Conservation (phyloP, 345 rosid species). For the Erodium maritimum region DNA sequence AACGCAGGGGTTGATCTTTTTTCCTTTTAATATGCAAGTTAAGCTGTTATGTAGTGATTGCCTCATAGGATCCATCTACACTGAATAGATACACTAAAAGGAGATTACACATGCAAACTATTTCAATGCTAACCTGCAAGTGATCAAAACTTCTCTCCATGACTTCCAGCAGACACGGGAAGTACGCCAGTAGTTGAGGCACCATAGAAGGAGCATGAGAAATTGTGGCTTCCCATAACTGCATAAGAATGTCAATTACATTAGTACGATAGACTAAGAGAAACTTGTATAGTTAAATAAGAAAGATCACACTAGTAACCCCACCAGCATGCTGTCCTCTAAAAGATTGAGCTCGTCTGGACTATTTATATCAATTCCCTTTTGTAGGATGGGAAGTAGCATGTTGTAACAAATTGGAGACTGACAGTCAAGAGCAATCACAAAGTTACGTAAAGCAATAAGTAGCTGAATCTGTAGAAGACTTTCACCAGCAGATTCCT, state of each 20-base stretch:
- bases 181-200: slow-evolving; percentile 66
- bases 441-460: slow-evolving; percentile 81
- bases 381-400: slow-evolving; percentile 76
- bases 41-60: no score
- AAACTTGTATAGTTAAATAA: slow-evolving; percentile 11
- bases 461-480: slow-evolving; percentile 97
- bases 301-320: slow-evolving; percentile 10
- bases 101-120: neutral
- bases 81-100: neutral
- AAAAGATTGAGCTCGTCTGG: slow-evolving; percentile 90
- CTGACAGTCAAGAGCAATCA: slow-evolving; percentile 78
- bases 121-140: slow-evolving; percentile 50
- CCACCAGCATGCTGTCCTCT: slow-evolving; percentile 89
- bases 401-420: slow-evolving; percentile 68
- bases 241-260: slow-evolving; percentile 23
- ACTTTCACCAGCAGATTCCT: slow-evolving; percentile 91
- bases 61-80: neutral
- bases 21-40: no score
- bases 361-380: slow-evolving; percentile 72
- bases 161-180: slow-evolving; percentile 68
- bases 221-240: slow-evolving; percentile 95
- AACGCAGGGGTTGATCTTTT: no score
- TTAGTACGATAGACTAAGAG: slow-evolving; percentile 7
- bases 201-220: slow-evolving; percentile 85
- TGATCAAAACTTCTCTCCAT: slow-evolving; percentile 90